These are phyloP conservation scores for Simplicillium aogashimaense DNA, from an alignment of 2,329 filamentous ascomycete species.

Conservation along the genomic window DNA sequence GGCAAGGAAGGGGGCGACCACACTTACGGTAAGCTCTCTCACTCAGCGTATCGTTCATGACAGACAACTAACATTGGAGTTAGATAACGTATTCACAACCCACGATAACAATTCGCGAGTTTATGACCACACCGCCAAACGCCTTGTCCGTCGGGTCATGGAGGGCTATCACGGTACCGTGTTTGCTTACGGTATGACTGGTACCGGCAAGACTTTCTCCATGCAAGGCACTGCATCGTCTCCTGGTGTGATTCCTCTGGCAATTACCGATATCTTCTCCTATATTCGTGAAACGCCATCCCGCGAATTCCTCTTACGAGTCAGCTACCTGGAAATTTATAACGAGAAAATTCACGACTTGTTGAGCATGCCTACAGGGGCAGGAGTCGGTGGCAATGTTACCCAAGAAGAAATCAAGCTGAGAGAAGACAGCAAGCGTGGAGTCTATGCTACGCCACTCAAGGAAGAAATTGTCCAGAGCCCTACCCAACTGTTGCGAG, in stretches of 20 bases:
- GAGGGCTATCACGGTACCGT: conserved; percentile 98
- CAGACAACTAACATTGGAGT: conserved; percentile 10
- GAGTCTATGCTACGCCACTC: conserved; percentile 89
- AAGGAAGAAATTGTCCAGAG: conserved; percentile 99
- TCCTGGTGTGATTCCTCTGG: conserved; percentile 90
- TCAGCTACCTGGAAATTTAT: conserved; percentile 98
- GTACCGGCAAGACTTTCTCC: conserved; percentile 96
- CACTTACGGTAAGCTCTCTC: conserved; percentile 60
- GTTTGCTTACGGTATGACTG: conserved; percentile 98
- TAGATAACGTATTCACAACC: conserved; percentile 93
- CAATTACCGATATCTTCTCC: conserved; percentile 98
- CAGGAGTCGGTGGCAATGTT: conserved; percentile 39
- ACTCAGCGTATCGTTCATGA: not conserved
- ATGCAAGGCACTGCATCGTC: conserved; percentile 98
- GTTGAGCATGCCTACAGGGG: conserved; percentile 61
- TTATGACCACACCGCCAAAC: conserved; percentile 89
- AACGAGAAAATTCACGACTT: conserved; percentile 97
- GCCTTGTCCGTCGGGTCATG: conserved; percentile 92
- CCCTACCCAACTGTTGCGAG: conserved; percentile 84
- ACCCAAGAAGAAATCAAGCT: conserved; percentile 91
- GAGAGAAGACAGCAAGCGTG: conserved; percentile 89
- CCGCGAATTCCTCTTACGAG: conserved; percentile 84
- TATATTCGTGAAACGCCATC: conserved; percentile 96
- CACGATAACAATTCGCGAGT: conserved; percentile 91
- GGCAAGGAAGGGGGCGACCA: conserved; percentile 91